Evolutionary conservation across 768 basidiomycete genomes (phyloP).

Genomic region (Sporobolomyces pararoseus): DNA sequence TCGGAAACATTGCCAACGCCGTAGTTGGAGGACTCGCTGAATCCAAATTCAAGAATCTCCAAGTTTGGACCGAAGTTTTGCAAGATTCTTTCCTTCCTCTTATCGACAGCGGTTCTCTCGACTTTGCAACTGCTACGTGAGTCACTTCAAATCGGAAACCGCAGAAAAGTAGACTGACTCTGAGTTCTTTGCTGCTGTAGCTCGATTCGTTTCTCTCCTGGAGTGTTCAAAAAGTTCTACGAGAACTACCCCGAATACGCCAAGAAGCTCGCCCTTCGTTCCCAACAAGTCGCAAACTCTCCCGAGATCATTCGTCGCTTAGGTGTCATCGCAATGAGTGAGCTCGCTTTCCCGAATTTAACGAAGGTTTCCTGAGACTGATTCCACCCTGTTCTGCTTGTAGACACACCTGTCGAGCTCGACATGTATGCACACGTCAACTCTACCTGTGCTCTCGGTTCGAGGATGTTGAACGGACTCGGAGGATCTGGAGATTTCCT

Average conservation of each 20-base stretch:
- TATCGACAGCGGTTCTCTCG: conserved; percentile 49
- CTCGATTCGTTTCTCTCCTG: conserved; percentile 47
- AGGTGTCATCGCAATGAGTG: conserved; percentile 38
- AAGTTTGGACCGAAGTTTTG: conserved; percentile 44
- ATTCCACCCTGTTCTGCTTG: background rate
- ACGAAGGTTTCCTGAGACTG: background rate
- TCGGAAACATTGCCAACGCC: conserved; percentile 47
- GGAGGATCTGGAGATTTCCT: conserved; percentile 46
- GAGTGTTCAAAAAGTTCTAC: conserved; percentile 41
- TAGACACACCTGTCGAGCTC: conserved; percentile 46
- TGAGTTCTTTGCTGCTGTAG: background rate
- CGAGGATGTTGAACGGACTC: conserved; percentile 46
- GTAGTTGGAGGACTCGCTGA: conserved; percentile 43
- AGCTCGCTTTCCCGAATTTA: conserved; percentile 9
- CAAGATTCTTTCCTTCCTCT: conserved; percentile 49
- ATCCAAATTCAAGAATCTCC: conserved; percentile 42
- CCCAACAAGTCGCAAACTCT: conserved; percentile 46
- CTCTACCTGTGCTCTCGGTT: conserved; percentile 45
- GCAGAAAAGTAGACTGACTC: no score
- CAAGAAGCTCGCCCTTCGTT: conserved; percentile 43
- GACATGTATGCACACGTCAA: conserved; percentile 47
- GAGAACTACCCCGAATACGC: conserved; percentile 42
- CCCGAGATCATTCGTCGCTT: conserved; percentile 48
- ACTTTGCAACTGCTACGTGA: conserved; percentile 50
- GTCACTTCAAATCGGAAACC: background rate